Evolutionary conservation across 176 grass and related monocot genomes (phyloP).

Genomic region (Stipa capillata): DNA sequence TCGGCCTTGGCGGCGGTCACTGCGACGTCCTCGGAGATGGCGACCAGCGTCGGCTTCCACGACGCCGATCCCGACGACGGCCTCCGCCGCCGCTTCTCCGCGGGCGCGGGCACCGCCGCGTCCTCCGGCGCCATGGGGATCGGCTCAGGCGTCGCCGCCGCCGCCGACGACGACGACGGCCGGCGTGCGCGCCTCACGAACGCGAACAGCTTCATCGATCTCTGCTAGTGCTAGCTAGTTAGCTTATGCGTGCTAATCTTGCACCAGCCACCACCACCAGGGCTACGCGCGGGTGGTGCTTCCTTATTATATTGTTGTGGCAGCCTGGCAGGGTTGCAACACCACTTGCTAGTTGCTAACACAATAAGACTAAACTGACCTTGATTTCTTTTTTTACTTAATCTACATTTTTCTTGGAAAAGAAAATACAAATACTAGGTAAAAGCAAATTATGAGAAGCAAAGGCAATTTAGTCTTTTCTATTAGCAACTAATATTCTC

Average conservation of each 20-base stretch:
- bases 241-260: not conserved
- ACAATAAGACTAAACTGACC: constrained; percentile 16
- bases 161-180: not conserved
- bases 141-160: not conserved
- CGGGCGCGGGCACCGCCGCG: not conserved
- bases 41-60: constrained; percentile 60
- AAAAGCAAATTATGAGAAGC: not conserved
- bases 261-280: constrained; percentile 15
- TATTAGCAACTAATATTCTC: not conserved
- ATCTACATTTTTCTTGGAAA: not conserved
- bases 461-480: not conserved
- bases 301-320: not conserved
- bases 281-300: not conserved
- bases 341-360: not conserved
- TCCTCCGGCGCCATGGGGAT: not conserved
- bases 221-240: not conserved
- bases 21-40: constrained; percentile 64
- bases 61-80: constrained; percentile 20
- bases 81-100: constrained; percentile 45
- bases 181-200: constrained; percentile 39
- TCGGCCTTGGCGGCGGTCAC: not conserved
- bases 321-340: too few species aligned
- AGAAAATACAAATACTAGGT: not conserved
- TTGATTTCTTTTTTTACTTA: not conserved
- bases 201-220: constrained; percentile 40